Percentiles rank a stretch among this genome's conserved stretches.
phyloP scores from a whole-genome alignment of 257 asterid species.

The Nicotiana sylvestris region DNA sequence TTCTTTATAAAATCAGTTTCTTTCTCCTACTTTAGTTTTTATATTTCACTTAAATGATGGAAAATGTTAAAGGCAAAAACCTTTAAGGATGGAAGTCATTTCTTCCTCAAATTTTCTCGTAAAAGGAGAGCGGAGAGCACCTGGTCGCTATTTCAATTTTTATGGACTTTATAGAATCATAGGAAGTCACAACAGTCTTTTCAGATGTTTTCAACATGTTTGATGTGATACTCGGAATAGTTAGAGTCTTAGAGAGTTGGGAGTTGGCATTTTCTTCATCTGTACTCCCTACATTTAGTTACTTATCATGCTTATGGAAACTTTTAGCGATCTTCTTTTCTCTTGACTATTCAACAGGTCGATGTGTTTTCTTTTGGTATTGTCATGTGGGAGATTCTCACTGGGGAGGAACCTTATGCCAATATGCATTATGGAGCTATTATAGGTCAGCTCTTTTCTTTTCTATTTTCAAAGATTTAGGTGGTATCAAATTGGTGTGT shows the following conservation, averaged over 20 bases:
- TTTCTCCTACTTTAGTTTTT: neutral
- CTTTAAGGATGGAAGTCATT: neutral
- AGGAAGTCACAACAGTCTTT: neutral
- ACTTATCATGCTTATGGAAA: neutral
- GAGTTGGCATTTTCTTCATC: neutral
- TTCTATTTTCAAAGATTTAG: neutral
- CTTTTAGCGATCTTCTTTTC: neutral
- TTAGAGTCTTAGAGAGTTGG: neutral
- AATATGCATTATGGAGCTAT: conserved; percentile 96
- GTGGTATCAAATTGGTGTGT: neutral
- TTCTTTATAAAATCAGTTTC: neutral
- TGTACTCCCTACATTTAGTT: neutral
- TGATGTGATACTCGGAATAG: neutral
- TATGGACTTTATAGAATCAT: neutral
- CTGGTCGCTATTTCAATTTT: neutral
- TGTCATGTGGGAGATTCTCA: conserved; percentile 97
- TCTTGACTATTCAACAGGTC: conserved; percentile 46
- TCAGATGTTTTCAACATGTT: neutral
- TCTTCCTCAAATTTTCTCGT: neutral
- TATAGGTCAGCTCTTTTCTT: conserved; percentile 45
- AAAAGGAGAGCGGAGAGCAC: neutral
- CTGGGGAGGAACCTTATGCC: conserved; percentile 96
- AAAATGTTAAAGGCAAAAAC: neutral
- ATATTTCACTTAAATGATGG: neutral
- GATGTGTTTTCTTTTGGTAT: conserved; percentile 94